Percentiles rank a stretch among this genome's conserved stretches.
Evolutionary conservation across 805 yeast species (phyloP).

Genomic region (Candida insectorum): DNA sequence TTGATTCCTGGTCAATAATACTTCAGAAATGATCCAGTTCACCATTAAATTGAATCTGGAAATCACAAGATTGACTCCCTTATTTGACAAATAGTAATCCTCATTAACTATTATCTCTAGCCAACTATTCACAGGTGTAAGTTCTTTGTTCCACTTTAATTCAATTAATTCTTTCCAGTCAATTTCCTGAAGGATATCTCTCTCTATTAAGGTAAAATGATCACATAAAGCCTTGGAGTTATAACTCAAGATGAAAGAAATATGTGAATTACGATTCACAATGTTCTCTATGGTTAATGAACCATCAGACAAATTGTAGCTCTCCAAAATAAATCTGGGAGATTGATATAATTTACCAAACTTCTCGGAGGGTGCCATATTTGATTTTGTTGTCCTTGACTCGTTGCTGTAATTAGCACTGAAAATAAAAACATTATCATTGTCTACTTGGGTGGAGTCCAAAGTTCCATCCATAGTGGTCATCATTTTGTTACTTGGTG

Average conservation of each 20-base stretch:
- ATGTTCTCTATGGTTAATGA: slow-evolving; percentile 37
- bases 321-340: slow-evolving; percentile 34
- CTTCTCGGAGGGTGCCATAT: background rate
- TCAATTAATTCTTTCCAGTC: slow-evolving; percentile 92
- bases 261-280: slow-evolving; percentile 54
- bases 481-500: slow-evolving; percentile 2
- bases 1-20: slow-evolving; percentile 61
- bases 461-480: slow-evolving; percentile 1
- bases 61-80: slow-evolving; percentile 81
- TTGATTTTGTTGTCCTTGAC: background rate
- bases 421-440: slow-evolving; percentile 13
- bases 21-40: slow-evolving; percentile 89
- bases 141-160: slow-evolving; percentile 64
- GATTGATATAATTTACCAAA: slow-evolving; percentile 6
- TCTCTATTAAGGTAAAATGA: slow-evolving; percentile 84
- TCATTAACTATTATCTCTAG: slow-evolving; percentile 64
- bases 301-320: slow-evolving; percentile 27
- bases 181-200: slow-evolving; percentile 76
- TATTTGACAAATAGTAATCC: slow-evolving; percentile 38
- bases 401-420: slow-evolving; percentile 9
- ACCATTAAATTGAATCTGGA: slow-evolving; percentile 85
- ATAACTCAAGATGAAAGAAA: slow-evolving; percentile 77
- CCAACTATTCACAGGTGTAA: slow-evolving; percentile 80
- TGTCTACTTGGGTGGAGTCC: slow-evolving; percentile 3
- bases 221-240: slow-evolving; percentile 65